Evolutionary conservation across 257 asterid genomes (phyloP).

Genomic region (Ehretia macrophylla): DNA sequence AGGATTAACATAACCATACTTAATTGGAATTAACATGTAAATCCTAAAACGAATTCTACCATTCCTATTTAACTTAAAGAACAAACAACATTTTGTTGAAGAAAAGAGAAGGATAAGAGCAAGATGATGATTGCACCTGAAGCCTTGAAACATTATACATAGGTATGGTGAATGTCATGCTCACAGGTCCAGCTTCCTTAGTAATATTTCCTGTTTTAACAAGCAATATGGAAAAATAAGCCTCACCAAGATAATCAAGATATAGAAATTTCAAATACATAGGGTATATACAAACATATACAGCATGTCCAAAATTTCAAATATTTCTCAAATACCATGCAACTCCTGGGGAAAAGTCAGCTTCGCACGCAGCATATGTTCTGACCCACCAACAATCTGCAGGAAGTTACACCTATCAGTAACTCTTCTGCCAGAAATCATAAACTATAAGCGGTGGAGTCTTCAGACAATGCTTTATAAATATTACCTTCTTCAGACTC

Average conservation of each 20-base stretch:
- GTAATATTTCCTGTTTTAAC: conserved; percentile 75
- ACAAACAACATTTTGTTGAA: background rate
- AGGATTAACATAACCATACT: too few species aligned
- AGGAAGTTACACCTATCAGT: conserved; percentile 25
- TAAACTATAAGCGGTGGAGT: conserved; percentile 4
- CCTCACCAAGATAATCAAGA: background rate
- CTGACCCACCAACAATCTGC: conserved; percentile 95
- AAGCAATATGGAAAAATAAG: conserved; percentile 7
- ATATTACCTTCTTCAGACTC: conserved; percentile 81
- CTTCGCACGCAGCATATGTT: conserved; percentile 91
- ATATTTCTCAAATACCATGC: conserved; percentile 60
- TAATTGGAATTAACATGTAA: too few species aligned
- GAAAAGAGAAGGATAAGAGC: background rate
- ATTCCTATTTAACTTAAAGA: too few species aligned
- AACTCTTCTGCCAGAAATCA: conserved; percentile 11
- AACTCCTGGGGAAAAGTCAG: conserved; percentile 86
- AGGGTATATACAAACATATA: too few species aligned
- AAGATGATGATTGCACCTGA: conserved; percentile 50
- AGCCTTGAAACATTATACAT: conserved; percentile 97
- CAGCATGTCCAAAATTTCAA: background rate
- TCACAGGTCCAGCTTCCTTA: conserved; percentile 99
- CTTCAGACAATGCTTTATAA: conserved; percentile 15
- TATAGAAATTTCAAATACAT: conserved; percentile 4
- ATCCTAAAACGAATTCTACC: too few species aligned
- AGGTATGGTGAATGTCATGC: conserved; percentile 96